These are phyloP conservation scores for Thyridium curvatum DNA, from an alignment of 2,329 filamentous ascomycete species.

Conservation along the genomic window DNA sequence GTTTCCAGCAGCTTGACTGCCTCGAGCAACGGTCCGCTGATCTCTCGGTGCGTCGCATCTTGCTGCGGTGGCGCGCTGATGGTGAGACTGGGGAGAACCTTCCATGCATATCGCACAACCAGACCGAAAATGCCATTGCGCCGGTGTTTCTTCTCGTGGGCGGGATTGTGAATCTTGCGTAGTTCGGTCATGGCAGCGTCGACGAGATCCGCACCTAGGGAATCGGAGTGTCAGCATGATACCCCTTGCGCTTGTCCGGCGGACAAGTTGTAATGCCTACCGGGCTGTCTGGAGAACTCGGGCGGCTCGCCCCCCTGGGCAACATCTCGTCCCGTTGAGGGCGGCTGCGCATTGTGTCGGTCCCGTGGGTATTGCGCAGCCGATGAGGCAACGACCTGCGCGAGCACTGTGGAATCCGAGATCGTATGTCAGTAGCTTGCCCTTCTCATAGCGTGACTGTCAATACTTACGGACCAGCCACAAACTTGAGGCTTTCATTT, in stretches of 20 bases:
- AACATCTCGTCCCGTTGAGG: not conserved
- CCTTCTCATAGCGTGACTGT: not conserved
- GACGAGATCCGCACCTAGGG: slow-evolving; percentile 44
- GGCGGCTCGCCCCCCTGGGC: not conserved
- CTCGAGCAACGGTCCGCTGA: slow-evolving; percentile 38
- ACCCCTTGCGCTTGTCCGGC: not conserved
- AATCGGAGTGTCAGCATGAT: slow-evolving; percentile 5
- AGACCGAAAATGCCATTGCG: slow-evolving; percentile 36
- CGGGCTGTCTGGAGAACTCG: slow-evolving; percentile 5
- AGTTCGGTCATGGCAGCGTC: slow-evolving; percentile 45
- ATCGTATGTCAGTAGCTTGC: not conserved
- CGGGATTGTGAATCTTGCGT: slow-evolving; percentile 38
- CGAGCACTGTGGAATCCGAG: slow-evolving; percentile 9
- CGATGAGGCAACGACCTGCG: slow-evolving; percentile 8
- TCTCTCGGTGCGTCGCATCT: slow-evolving; percentile 19
- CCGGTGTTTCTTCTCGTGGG: slow-evolving; percentile 36
- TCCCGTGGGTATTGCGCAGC: not conserved
- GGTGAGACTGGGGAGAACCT: slow-evolving; percentile 43
- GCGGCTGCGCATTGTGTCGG: not conserved
- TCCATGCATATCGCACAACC: slow-evolving; percentile 36
- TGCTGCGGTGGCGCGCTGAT: slow-evolving; percentile 38
- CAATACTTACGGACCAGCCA: slow-evolving; percentile 9
- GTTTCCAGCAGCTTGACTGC: slow-evolving; percentile 47
- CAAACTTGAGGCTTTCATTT: slow-evolving; percentile 9
- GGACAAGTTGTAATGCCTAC: slow-evolving; percentile 1